Evolutionary conservation across 164 flowering plant species (phyloP).

Genomic region (Berberis thunbergii): DNA sequence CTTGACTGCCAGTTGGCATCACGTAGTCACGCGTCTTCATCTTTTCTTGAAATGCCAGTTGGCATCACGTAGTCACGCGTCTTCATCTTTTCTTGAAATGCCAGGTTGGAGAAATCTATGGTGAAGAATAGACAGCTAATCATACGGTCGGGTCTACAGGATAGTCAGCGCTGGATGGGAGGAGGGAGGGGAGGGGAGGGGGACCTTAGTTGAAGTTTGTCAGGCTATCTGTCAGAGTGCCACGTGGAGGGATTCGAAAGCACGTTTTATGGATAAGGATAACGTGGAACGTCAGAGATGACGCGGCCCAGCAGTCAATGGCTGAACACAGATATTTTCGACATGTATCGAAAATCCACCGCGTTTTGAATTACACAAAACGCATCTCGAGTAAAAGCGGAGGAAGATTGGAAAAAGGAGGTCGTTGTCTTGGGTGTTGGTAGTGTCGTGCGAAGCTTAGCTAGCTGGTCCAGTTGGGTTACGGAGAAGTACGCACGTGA

Average conservation of each 20-base stretch:
- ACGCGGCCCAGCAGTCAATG: neutral
- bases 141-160: neutral
- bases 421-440: neutral
- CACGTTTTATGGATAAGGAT: slow-evolving; percentile 7
- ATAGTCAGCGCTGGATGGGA: neutral
- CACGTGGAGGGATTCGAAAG: slow-evolving; percentile 1
- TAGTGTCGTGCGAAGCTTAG: neutral
- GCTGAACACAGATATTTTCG: neutral
- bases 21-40: too few species aligned
- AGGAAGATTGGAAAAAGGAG: neutral
- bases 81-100: neutral
- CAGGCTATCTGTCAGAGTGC: neutral
- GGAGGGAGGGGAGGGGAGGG: too few species aligned
- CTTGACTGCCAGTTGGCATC: neutral
- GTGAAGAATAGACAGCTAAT: neutral
- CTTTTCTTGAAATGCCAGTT: slow-evolving; percentile 24
- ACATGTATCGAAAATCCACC: too few species aligned
- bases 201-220: neutral
- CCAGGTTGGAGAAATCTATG: slow-evolving; percentile 1
- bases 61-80: slow-evolving; percentile 19
- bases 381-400: neutral
- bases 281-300: slow-evolving; percentile 5
- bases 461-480: neutral
- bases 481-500: slow-evolving; percentile 5
- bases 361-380: too few species aligned